Evolutionary conservation across 1,139 yeast genomes (phyloP), one percentile per base, ranked within the genome.

Genomic region (Geotrichum candidum): DNA sequence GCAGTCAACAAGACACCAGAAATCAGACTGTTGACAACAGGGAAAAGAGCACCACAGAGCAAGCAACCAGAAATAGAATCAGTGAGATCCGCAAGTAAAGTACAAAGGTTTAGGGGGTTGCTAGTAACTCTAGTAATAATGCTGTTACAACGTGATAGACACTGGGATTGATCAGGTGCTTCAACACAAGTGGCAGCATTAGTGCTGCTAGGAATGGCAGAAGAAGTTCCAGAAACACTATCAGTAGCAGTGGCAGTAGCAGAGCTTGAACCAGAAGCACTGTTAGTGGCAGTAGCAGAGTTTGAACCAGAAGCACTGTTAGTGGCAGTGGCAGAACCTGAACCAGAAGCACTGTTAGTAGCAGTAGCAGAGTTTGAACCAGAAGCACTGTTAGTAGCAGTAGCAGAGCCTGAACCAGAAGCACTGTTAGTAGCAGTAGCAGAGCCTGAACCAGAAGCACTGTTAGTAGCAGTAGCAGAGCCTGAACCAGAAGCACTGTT

Each of bases 1-100:
- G 31, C 22, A 22, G 41, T 13, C 22, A 51, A n/a, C 38, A 56
- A n/a, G 3, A 10, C 33, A n/a, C 23, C 27, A 22, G 48, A 18
- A 15, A 51, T 31, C 53, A 59, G 22, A 1, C 13, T 4, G 48
- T 46, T 23, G 3, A 59, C 56, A 15, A 11, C 18, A 23, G 55
- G 58, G 48, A 54, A 59, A n/a, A 59, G 50, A 13, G 58, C 56
- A 25, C 61, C 61, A 51, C 98, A 60, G 92, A 77, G 27, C 92
- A 82, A 2, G 96, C 96, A 11, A 64, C 65, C 55, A 60, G 60
- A 15, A 60, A 69, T 33, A 54, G 54, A 25, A 63, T 61, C 54
- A 65, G 62, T 50, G 61, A 60, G 29, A 58, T 46, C 62, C 58
- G 53, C 33, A 53, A 59, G 31, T 2, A 59, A 1, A 15, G 25